A percentile compares a stretch with the other conserved stretches of the same genome.
These are phyloP conservation scores for Aspergillus sp. DNA, from an alignment of 2,329 filamentous ascomycete genomes.

Conservation along the genomic window DNA sequence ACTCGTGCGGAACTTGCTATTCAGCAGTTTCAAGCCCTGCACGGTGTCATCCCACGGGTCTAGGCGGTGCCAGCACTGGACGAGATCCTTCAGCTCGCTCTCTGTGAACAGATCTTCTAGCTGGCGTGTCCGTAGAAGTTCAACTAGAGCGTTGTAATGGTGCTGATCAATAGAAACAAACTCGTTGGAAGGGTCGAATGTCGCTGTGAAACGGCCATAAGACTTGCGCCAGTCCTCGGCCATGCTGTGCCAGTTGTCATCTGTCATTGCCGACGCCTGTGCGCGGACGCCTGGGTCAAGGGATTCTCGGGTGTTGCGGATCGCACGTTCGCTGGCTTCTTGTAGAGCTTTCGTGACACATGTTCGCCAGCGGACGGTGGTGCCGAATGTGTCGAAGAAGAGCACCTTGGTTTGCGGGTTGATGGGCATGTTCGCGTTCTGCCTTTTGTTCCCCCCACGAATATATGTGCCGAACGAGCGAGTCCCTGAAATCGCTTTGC, in stretches of 20 bases:
- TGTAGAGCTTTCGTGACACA: slow-evolving; percentile 63
- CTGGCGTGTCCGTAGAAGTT: slow-evolving; percentile 57
- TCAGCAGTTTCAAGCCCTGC: slow-evolving; percentile 57
- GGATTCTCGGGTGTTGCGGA: slow-evolving; percentile 48
- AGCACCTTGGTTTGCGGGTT: slow-evolving; percentile 23
- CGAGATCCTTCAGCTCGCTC: slow-evolving; percentile 60
- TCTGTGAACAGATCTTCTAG: slow-evolving; percentile 62
- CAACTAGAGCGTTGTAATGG: slow-evolving; percentile 62
- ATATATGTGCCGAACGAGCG: neutral
- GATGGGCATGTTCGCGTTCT: slow-evolving; percentile 22
- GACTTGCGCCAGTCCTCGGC: slow-evolving; percentile 69
- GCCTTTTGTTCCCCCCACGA: neutral
- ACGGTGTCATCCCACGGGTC: slow-evolving; percentile 66
- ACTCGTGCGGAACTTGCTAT: slow-evolving; percentile 57
- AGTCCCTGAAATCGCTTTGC: neutral
- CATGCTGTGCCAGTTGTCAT: slow-evolving; percentile 62
- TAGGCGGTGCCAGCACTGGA: slow-evolving; percentile 70
- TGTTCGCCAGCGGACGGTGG: slow-evolving; percentile 75
- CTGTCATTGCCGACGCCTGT: slow-evolving; percentile 53
- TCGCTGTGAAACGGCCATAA: slow-evolving; percentile 63
- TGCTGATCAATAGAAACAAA: slow-evolving; percentile 75
- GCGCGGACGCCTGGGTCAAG: slow-evolving; percentile 50
- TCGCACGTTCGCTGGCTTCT: slow-evolving; percentile 48
- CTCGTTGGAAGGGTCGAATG: slow-evolving; percentile 34
- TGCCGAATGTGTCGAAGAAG: slow-evolving; percentile 47